Evolutionary conservation across 352 stramenopile species (phyloP).

Genomic region (Phytopythium vexans): DNA sequence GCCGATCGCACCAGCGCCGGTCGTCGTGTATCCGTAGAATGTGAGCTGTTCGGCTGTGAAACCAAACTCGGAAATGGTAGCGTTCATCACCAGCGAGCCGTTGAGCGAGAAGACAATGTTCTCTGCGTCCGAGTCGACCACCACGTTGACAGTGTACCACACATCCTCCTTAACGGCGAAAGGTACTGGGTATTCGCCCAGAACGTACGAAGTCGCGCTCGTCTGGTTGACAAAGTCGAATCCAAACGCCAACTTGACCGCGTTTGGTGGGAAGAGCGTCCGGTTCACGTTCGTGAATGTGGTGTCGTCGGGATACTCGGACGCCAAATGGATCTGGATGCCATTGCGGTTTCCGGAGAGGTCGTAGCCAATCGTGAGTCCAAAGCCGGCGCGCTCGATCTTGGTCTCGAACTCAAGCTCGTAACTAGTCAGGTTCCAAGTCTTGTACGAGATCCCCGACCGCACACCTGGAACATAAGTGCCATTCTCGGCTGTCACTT

Average conservation of each 20-base stretch:
- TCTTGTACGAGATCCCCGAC: constrained; percentile 21
- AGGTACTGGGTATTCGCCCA: constrained; percentile 35
- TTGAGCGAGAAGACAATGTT: constrained; percentile 25
- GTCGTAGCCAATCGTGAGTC: constrained; percentile 23
- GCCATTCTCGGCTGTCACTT: constrained; percentile 20
- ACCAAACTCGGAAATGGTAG: constrained; percentile 18
- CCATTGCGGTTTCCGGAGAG: constrained; percentile 24
- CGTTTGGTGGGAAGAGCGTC: constrained; percentile 26
- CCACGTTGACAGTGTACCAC: constrained; percentile 64
- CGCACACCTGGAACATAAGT: constrained; percentile 24
- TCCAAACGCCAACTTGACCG: constrained; percentile 18
- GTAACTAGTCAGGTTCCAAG: constrained; percentile 30
- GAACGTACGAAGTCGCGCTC: constrained; percentile 23
- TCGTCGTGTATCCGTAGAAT: constrained; percentile 17
- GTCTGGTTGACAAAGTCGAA: constrained; percentile 30
- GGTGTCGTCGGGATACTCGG: constrained; percentile 23
- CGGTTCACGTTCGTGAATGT: constrained; percentile 26
- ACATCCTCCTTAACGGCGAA: constrained; percentile 74
- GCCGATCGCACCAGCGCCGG: constrained; percentile 16
- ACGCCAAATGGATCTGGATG: constrained; percentile 29
- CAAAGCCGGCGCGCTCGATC: constrained; percentile 18
- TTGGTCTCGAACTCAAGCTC: constrained; percentile 24
- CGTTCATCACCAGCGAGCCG: constrained; percentile 21
- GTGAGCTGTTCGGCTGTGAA: constrained; percentile 9
- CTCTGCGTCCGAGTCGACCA: constrained; percentile 45